Evolutionary conservation across 2,329 filamentous ascomycete species (phyloP).

Genomic region (Penicillium occitanis): DNA sequence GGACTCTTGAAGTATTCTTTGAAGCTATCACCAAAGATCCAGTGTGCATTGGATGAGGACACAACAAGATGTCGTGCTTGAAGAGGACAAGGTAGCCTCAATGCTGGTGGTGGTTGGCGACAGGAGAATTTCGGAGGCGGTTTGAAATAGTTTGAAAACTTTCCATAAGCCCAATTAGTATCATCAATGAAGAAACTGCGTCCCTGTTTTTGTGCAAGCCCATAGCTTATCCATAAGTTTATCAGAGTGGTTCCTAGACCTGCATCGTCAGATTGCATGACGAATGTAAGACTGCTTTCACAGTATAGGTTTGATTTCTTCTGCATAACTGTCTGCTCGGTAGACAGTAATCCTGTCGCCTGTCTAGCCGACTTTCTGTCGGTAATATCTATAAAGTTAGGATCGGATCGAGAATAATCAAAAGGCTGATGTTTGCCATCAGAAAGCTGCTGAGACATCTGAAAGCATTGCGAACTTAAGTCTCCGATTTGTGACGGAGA

Average conservation of each 20-base stretch:
- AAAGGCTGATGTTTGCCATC: slow-evolving; percentile 49
- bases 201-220: slow-evolving; percentile 70
- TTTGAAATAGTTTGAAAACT: slow-evolving; percentile 70
- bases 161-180: slow-evolving; percentile 77
- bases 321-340: slow-evolving; percentile 22
- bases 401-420: slow-evolving; percentile 62
- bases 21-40: slow-evolving; percentile 63
- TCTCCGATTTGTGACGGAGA: slow-evolving; percentile 64
- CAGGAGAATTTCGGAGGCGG: slow-evolving; percentile 65
- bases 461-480: slow-evolving; percentile 66
- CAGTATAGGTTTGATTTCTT: slow-evolving; percentile 51
- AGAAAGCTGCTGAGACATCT: slow-evolving; percentile 61
- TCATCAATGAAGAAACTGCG: slow-evolving; percentile 83
- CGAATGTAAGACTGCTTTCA: slow-evolving; percentile 70
- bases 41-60: slow-evolving; percentile 64
- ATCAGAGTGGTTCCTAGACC: slow-evolving; percentile 76
- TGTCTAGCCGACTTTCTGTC: slow-evolving; percentile 62
- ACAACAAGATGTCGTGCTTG: slow-evolving; percentile 73
- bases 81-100: slow-evolving; percentile 77
- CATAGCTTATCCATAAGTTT: slow-evolving; percentile 80
- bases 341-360: slow-evolving; percentile 29
- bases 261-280: slow-evolving; percentile 71
- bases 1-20: slow-evolving; percentile 54
- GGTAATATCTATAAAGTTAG: slow-evolving; percentile 70
- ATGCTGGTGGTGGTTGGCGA: slow-evolving; percentile 67